phyloP scores from a whole-genome alignment of 2,329 filamentous ascomycete genomes.

The Nothophoma quercina region DNA sequence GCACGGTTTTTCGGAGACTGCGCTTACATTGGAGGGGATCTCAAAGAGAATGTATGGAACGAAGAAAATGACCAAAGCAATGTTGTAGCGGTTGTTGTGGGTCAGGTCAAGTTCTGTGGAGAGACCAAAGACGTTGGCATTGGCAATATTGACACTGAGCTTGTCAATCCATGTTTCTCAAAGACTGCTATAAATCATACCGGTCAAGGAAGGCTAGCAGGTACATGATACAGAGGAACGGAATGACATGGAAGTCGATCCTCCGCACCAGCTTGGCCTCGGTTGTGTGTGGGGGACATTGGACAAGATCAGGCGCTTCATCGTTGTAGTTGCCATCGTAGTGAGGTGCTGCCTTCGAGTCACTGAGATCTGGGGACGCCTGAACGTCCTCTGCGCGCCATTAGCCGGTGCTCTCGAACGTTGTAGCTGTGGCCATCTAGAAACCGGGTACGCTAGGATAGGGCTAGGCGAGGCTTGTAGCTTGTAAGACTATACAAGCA shows the following conservation, averaged over 20 bases:
- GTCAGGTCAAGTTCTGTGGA: conserved; percentile 55
- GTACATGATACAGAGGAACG: conserved; percentile 60
- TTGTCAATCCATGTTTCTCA: not conserved
- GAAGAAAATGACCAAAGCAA: conserved; percentile 63
- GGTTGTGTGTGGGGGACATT: conserved; percentile 59
- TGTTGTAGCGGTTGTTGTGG: conserved; percentile 57
- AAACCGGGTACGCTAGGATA: not conserved
- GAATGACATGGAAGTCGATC: conserved; percentile 59
- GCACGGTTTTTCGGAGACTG: no score
- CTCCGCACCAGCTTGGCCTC: conserved; percentile 55
- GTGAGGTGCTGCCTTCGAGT: conserved; percentile 25
- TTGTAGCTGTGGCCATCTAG: not conserved
- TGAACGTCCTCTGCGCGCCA: conserved; percentile 22
- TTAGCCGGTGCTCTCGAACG: conserved; percentile 17
- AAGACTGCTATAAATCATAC: conserved; percentile 20
- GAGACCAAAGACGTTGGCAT: conserved; percentile 61
- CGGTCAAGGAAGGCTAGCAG: conserved; percentile 59
- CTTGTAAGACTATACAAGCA: conserved; percentile 13
- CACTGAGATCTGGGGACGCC: conserved; percentile 26
- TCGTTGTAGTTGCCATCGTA: conserved; percentile 47
- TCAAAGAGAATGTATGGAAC: conserved; percentile 62
- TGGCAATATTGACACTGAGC: conserved; percentile 60
- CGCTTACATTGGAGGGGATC: conserved; percentile 61
- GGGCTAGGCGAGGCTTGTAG: conserved; percentile 11
- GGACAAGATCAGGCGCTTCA: conserved; percentile 48